These are phyloP conservation scores for Debaryomyces sp. DNA, from an alignment of 1,139 yeast species.

Conservation along the genomic window DNA sequence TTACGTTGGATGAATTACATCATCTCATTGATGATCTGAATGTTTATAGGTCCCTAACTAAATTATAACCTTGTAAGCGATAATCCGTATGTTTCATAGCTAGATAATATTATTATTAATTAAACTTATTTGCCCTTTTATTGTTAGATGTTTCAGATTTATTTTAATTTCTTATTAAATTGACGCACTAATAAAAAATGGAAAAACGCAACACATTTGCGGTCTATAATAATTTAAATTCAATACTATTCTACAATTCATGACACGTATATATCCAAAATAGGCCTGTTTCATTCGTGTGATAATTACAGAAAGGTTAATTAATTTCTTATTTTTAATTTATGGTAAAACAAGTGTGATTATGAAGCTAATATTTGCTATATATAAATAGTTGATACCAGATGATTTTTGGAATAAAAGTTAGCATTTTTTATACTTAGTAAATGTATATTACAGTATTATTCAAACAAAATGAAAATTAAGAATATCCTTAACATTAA, in stretches of 20 bases:
- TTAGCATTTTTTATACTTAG: background rate
- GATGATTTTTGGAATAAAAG: background rate
- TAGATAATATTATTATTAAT: background rate
- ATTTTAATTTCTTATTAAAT: constrained; percentile 1
- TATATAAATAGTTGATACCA: background rate
- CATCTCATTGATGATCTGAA: constrained; percentile 32
- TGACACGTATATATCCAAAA: background rate
- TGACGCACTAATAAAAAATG: background rate
- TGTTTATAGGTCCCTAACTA: constrained; percentile 35
- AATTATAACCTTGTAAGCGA: constrained; percentile 18
- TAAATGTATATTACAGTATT: background rate
- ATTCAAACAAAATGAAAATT: background rate
- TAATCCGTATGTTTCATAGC: background rate
- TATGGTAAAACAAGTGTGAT: background rate
- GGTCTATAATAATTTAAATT: background rate
- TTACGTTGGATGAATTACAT: constrained; percentile 48
- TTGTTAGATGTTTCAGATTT: constrained; percentile 3
- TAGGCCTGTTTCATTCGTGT: constrained; percentile 2
- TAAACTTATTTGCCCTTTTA: background rate
- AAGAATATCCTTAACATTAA: background rate
- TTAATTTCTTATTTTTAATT: background rate
- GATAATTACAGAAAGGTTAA: background rate
- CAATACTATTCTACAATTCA: background rate
- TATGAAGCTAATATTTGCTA: background rate
- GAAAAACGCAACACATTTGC: constrained; percentile 5